Percentiles rank a stretch among this genome's conserved stretches.
Conservation (phyloP, 805 yeast genomes). For the Ogataea ganodermae region DNA sequence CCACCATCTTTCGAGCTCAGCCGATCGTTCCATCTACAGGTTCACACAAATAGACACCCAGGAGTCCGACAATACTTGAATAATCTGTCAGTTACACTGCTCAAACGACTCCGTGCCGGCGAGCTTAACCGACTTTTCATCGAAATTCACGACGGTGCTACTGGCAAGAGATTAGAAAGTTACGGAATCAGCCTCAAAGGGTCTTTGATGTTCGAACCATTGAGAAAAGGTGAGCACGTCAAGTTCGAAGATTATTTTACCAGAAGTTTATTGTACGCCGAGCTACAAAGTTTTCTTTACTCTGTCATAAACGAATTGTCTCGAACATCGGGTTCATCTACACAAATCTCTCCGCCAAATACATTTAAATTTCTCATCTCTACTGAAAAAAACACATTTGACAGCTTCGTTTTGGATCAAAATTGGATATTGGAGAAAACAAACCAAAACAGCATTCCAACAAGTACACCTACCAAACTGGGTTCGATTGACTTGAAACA, state of each 20-base stretch:
- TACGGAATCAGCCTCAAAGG: constrained; percentile 34
- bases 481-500: constrained; percentile 19
- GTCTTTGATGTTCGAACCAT: constrained; percentile 28
- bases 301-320: constrained; percentile 28
- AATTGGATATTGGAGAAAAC: constrained; percentile 31
- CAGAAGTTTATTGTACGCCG: constrained; percentile 23
- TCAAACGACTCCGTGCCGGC: constrained; percentile 24
- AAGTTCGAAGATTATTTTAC: constrained; percentile 17
- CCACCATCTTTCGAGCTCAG: constrained; percentile 45
- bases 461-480: constrained; percentile 13
- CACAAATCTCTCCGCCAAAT: constrained; percentile 13
- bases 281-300: constrained; percentile 28
- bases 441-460: neutral
- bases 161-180: constrained; percentile 16
- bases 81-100: constrained; percentile 31
- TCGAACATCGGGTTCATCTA: constrained; percentile 9
- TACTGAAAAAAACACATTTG: constrained; percentile 20
- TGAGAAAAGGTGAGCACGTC: constrained; percentile 12
- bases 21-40: constrained; percentile 44
- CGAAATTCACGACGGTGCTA: constrained; percentile 19
- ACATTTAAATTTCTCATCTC: constrained; percentile 30
- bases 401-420: constrained; percentile 15
- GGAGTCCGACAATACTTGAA: constrained; percentile 41
- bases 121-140: constrained; percentile 27
- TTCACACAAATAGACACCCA: constrained; percentile 50